These are phyloP conservation scores for Solanum paucissectum DNA, from an alignment of 257 asterid genomes.

Conservation along the genomic window DNA sequence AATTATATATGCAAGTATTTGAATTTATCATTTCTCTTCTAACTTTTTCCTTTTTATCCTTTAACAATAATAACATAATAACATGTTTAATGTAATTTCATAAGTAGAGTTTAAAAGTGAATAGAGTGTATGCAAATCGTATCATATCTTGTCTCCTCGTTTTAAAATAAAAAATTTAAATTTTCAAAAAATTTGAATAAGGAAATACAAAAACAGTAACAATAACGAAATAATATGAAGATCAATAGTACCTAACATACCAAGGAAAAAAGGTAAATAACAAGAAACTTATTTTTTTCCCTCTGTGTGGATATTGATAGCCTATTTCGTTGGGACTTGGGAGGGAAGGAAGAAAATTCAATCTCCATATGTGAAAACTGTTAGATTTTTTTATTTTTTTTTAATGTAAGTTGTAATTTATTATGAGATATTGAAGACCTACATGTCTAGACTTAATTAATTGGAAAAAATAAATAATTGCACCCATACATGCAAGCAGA, in stretches of 20 bases:
- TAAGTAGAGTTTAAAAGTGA: rapidly evolving
- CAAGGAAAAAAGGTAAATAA: not conserved
- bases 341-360: not conserved
- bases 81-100: not conserved
- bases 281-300: not conserved
- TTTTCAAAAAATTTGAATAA: too few species aligned
- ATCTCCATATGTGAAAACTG: not conserved
- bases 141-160: not conserved
- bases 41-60: not conserved
- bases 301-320: not conserved
- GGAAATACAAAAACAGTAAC: rapidly evolving
- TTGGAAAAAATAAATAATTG: not conserved
- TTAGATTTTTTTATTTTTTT: too few species aligned
- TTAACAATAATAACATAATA: not conserved
- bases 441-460: not conserved
- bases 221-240: not conserved
- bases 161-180: too few species aligned
- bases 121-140: rapidly evolving
- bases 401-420: not conserved
- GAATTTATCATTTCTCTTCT: not conserved
- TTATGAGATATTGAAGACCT: not conserved
- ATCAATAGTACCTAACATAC: not conserved
- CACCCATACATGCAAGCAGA: not conserved
- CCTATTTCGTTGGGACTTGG: not conserved
- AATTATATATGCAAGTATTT: not conserved